These are phyloP conservation scores for Nemania serpens DNA, from an alignment of 2,329 filamentous ascomycete species.

Conservation along the genomic window DNA sequence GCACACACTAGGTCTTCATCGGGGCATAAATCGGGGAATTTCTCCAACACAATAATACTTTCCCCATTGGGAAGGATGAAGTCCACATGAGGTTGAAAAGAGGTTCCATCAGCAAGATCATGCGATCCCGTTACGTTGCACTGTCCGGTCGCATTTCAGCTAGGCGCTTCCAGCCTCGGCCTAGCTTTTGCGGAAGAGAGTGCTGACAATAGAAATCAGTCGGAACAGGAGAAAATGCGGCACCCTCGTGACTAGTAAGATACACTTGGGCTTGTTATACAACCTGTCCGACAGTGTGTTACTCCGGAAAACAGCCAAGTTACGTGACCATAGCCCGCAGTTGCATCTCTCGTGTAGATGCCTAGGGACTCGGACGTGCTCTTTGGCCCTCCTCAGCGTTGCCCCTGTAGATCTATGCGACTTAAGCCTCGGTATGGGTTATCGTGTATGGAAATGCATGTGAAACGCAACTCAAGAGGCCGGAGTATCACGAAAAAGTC, in stretches of 20 bases:
- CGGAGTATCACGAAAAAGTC: not conserved
- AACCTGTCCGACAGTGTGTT: not conserved
- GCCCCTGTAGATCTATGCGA: not conserved
- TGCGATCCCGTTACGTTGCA: slow-evolving; percentile 33
- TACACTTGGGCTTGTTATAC: not conserved
- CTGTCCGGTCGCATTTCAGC: slow-evolving; percentile 25
- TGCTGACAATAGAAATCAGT: slow-evolving; percentile 9
- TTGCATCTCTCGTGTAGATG: not conserved
- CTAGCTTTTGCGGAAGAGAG: slow-evolving; percentile 12
- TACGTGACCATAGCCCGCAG: not conserved
- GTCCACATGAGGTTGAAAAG: slow-evolving; percentile 33
- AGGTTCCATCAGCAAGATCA: slow-evolving; percentile 29
- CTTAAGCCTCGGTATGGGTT: not conserved
- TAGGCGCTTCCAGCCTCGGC: slow-evolving; percentile 20
- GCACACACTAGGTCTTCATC: not conserved
- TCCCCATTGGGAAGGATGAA: slow-evolving; percentile 31
- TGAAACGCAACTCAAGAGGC: not conserved
- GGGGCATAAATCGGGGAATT: not conserved
- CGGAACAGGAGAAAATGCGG: not conserved
- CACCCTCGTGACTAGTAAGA: slow-evolving; percentile 2
- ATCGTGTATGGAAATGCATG: not conserved
- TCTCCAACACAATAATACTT: slow-evolving; percentile 25
- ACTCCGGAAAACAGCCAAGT: slow-evolving; percentile 12
- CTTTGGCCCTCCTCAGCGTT: not conserved
- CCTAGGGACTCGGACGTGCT: not conserved